Evolutionary conservation across 75 land plant species (phyloP), one percentile per base, ranked within the genome.

Genomic region (Pseudotsuga menziesii): DNA sequence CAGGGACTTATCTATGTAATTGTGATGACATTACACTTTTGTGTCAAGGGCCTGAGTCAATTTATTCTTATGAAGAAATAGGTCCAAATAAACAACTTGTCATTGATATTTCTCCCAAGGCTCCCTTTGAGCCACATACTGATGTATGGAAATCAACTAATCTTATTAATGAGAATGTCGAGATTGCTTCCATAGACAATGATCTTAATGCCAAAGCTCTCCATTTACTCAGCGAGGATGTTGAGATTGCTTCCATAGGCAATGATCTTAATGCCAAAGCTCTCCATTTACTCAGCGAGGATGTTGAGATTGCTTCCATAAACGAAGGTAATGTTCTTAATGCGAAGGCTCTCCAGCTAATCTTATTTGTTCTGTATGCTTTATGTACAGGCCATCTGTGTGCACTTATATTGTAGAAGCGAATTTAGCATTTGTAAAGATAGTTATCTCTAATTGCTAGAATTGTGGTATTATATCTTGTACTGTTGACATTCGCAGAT

Each of bases 151-250:
- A 66, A 36, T 66, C 23, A 5, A 44, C 22, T 20, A 2, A 2
- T 36, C 39, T 36, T n/a, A 67, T 15, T 67, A 67, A 67, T 67
- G 71, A 67, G 9, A 67, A 67, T 67, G 71, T 67, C 6, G 71
- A 67, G n/a, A 6, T 11, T 67, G 39, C 48, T 67, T 67, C 71
- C 41, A 67, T 44, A 44, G 48, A 8, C 48, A 0, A 5, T 44
- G 7, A 0, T 44, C 7, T 44, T 5, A 44, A 44, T 44, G 48
- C 5, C 48, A 44, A 44, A 44, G 48, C 48, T 44, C 48, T 44
- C 48, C 48, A 44, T 41, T 41, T 41, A 41, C 3, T 41, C 44
- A 41, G 5, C 5, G 3, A 41, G 44, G 44, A 41, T 41, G 3
- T 41, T 41, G 44, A 5, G 5, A 41, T 41, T 41, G 44, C 5